Percentiles rank a stretch among this genome's conserved stretches.
Evolutionary conservation across 2,329 filamentous ascomycete species (phyloP).

Genomic region (Mycosphaerella sp.): DNA sequence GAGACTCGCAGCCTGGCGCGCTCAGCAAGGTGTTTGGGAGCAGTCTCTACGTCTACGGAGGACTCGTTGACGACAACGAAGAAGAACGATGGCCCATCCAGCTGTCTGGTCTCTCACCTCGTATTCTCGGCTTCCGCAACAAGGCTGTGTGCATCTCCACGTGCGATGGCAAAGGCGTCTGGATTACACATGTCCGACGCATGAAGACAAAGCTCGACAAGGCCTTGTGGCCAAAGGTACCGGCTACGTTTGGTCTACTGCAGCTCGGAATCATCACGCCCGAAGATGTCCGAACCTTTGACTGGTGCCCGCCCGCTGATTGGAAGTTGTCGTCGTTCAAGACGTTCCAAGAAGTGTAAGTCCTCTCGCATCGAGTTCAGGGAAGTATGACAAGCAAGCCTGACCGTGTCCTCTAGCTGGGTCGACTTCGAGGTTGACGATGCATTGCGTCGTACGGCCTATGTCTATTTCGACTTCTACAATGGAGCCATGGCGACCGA

Average conservation of each 20-base stretch:
- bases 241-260: conserved; percentile 34
- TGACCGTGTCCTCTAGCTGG: conserved; percentile 22
- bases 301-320: conserved; percentile 22
- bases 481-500: conserved; percentile 42
- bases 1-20: conserved; percentile 41
- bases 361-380: too few relatives aligned
- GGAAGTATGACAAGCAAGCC: neutral
- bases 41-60: conserved; percentile 40
- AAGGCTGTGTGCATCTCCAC: conserved; percentile 36
- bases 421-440: conserved; percentile 34
- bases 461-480: conserved; percentile 42
- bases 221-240: conserved; percentile 41
- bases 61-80: conserved; percentile 35
- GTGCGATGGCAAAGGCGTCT: conserved; percentile 38
- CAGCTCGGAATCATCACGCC: conserved; percentile 33
- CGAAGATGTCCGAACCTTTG: conserved; percentile 15
- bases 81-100: conserved; percentile 11
- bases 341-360: conserved; percentile 37
- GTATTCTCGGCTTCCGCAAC: conserved; percentile 35
- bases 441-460: conserved; percentile 32
- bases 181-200: conserved; percentile 40
- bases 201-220: conserved; percentile 37
- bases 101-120: conserved; percentile 23
- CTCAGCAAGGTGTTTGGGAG: conserved; percentile 36
- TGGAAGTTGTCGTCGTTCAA: conserved; percentile 30